Base-by-base conservation (phyloP, 75 land plant genomes). In the Gnetum montanum region DNA sequence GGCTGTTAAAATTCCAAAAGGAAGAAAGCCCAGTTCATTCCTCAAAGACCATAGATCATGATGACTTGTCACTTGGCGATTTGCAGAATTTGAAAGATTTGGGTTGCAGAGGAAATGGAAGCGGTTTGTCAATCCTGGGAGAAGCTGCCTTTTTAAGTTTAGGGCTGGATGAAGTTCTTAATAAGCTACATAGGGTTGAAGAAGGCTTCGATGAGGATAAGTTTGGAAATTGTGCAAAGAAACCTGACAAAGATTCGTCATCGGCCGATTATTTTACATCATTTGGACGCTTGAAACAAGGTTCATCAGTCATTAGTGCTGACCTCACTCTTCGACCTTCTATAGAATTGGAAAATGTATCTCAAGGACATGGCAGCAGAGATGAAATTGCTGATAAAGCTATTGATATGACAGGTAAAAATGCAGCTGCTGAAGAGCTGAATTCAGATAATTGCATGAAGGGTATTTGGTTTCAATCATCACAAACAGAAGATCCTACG, bases 271-370 rank as follows among this genome's bases (percentile, higher is more conserved):
- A 31, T 6, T 3, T 24, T 24, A 52, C 25, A 8, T 13, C 55
- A 19, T 30, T 19, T 52, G 13, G 24, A 52, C 19, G 7, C 33
- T 10, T 33, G 10, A 19, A 52, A 18, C 55, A 52, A 52, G 3
- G 36, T 52, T 52, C 24, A 16, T 36, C 35, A n/a, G 34, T 18
- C 20, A 18, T 52, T 27, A 36, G 55, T 31, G 55, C 12, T 52
- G 55, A 52, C 18, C 55, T 52, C 34, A 52, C 55, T 15, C 55
- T 52, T 52, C 36, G 36, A 25, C 55, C 33, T 52, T 25, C 55
- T 13, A 52, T 31, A 25, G 36, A 20, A 4, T 11, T 33, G 31
- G 36, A 16, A 8, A 31, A 25, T 31, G 23, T 31, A 2, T 52
- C 34, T 3, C 24, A 18, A 18, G 31, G 36, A 4, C 0, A 0